A percentile compares a stretch with the other conserved stretches of the same genome.
Conservation (phyloP, 2,329 filamentous ascomycete genomes). For the Exophiala alcalophila region DNA sequence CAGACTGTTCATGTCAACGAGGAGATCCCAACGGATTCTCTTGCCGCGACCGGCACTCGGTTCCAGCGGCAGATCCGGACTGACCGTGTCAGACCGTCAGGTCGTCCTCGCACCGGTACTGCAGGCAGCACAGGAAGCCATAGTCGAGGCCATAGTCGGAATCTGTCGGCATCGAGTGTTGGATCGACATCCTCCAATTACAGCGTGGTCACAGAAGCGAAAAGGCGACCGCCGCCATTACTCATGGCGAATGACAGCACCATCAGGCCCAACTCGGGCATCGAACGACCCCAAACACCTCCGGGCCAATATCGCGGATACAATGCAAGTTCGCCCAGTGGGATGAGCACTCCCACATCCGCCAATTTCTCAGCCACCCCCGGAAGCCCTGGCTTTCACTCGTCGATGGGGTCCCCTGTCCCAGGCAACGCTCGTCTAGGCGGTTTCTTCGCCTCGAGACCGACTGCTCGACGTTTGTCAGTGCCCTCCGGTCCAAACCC, state of each 20-base stretch:
- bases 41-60: constrained; percentile 85
- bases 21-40: constrained; percentile 88
- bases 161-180: constrained; percentile 86
- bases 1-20: constrained; percentile 98
- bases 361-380: constrained; percentile 74
- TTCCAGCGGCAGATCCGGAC: constrained; percentile 91
- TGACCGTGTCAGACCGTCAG: constrained; percentile 73
- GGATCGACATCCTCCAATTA: constrained; percentile 69
- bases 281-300: constrained; percentile 66
- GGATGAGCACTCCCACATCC: constrained; percentile 79
- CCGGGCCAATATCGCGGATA: constrained; percentile 64
- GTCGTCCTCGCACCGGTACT: constrained; percentile 73
- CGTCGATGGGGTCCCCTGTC: constrained; percentile 68
- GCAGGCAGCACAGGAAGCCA: constrained; percentile 69
- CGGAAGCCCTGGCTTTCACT: constrained; percentile 72
- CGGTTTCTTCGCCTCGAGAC: constrained; percentile 69
- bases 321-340: constrained; percentile 65
- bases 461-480: constrained; percentile 72
- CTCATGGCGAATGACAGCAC: constrained; percentile 75
- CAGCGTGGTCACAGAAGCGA: constrained; percentile 60
- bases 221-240: constrained; percentile 71
- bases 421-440: constrained; percentile 66
- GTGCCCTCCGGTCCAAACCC: constrained; percentile 74
- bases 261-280: constrained; percentile 59
- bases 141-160: constrained; percentile 74